Base-by-base conservation (phyloP, 176 grass and related monocot species). In the Thinopyrum elongatum region DNA sequence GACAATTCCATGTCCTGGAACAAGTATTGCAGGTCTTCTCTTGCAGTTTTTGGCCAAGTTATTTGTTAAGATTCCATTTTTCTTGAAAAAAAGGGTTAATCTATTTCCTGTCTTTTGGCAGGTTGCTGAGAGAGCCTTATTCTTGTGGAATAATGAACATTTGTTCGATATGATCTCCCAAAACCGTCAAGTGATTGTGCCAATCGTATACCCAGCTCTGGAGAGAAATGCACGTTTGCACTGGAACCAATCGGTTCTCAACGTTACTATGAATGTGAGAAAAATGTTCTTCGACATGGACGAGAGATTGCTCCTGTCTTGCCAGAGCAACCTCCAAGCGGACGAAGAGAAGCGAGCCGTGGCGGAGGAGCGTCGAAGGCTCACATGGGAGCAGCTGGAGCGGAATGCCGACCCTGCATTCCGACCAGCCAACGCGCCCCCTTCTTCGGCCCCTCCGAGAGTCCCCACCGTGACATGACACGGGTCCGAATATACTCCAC, bases 71-170 rank as follows among this genome's bases (percentile, higher is more conserved):
- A 75, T 33, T 75, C 76, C 27, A 33, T 36, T 66, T 65, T 28
- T 44, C 12, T 11, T 15, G 3, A 13, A 27, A 80, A 83, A 29
- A 47, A 60, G 10, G n/a, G 62, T 84, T 76, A 23, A 27, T 49
- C 81, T 47, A 21, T 49, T 87, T 65, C 34, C 34, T 21, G 28
- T 12, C 23, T 25, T 84, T 85, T 89, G 22, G 42, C 94, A 99
- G 97, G 94, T 99, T 89, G 94, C 97, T 16, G 97, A 99, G 77
- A 94, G 97, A 73, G 89, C 97, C 7, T 80, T 99, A 74, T 94
- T 99, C 86, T 83, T 99, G 80, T 99, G 94, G 90, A 99, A 99
- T 65, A 99, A 99, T 21, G 94, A 99, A 64, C 97, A 97, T 51
- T 70, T 99, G 84, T 91, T 99, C 0, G 92, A 79, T 70, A 82